Evolutionary conservation across 805 yeast genomes (phyloP).

Genomic region (Candida palmyrensis): DNA sequence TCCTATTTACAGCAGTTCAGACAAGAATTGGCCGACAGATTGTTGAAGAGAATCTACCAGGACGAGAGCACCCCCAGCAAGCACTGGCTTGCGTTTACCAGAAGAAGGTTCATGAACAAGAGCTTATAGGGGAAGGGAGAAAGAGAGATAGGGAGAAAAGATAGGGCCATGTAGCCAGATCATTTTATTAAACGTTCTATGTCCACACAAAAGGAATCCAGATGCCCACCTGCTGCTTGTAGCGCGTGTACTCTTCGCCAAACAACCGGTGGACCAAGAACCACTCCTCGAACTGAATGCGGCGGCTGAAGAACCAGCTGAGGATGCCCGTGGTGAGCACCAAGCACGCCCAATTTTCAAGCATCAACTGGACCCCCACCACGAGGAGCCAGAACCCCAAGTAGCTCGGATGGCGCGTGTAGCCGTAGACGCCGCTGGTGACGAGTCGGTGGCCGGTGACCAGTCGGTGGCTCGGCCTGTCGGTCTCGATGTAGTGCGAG

Average conservation of each 20-base stretch:
- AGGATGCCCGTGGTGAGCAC: constrained; percentile 14
- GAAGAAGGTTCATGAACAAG: constrained; percentile 94
- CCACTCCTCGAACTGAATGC: constrained; percentile 34
- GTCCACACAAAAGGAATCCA: constrained; percentile 24
- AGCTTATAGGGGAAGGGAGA: constrained; percentile 41
- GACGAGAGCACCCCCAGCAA: constrained; percentile 67
- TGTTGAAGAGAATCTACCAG: constrained; percentile 70
- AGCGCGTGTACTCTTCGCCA: constrained; percentile 23
- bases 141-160: not conserved
- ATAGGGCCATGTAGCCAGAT: not conserved
- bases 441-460: constrained; percentile 14
- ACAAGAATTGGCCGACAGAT: constrained; percentile 83
- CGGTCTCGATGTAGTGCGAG: constrained; percentile 25
- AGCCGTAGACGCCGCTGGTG: constrained; percentile 27
- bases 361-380: constrained; percentile 24
- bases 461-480: not conserved
- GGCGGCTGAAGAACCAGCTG: constrained; percentile 18
- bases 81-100: constrained; percentile 93
- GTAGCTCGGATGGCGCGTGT: constrained; percentile 34
- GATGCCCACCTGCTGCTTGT: constrained; percentile 17
- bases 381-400: constrained; percentile 31
- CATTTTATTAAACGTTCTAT: too few relatives aligned
- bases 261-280: constrained; percentile 18
- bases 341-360: constrained; percentile 18
- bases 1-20: constrained; percentile 87